These are phyloP conservation scores for Fusarium coicis DNA, from an alignment of 2,329 filamentous ascomycete species.

Conservation along the genomic window DNA sequence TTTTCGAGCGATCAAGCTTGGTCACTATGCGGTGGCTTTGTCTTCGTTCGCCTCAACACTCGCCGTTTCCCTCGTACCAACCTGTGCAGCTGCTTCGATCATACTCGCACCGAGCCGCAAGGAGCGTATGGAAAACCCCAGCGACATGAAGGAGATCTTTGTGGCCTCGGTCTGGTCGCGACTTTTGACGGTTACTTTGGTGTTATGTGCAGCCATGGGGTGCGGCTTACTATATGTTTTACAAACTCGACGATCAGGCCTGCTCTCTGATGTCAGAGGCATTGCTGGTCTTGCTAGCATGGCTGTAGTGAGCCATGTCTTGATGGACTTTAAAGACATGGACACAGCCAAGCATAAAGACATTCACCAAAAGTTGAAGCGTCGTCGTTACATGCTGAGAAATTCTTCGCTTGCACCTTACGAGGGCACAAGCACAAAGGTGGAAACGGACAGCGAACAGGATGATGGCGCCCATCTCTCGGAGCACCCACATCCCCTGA, in stretches of 20 bases:
- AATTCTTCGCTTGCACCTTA: slow-evolving; percentile 78
- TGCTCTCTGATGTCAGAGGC: slow-evolving; percentile 75
- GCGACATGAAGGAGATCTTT: slow-evolving; percentile 62
- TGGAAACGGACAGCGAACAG: slow-evolving; percentile 55
- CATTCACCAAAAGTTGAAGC: slow-evolving; percentile 74
- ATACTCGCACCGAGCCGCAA: slow-evolving; percentile 64
- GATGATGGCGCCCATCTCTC: slow-evolving; percentile 62
- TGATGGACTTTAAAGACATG: slow-evolving; percentile 78
- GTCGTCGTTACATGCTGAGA: slow-evolving; percentile 74
- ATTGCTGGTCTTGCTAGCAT: slow-evolving; percentile 80
- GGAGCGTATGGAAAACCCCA: slow-evolving; percentile 55
- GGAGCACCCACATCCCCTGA: slow-evolving; percentile 74
- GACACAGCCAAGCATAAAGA: slow-evolving; percentile 73
- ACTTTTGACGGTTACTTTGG: slow-evolving; percentile 65
- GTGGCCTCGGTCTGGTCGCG: slow-evolving; percentile 71
- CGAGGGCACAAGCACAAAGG: slow-evolving; percentile 57
- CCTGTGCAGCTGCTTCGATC: slow-evolving; percentile 72
- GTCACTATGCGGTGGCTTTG: slow-evolving; percentile 75
- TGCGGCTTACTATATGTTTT: slow-evolving; percentile 69
- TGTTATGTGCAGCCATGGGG: slow-evolving; percentile 68
- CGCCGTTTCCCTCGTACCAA: slow-evolving; percentile 75
- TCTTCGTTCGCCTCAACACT: slow-evolving; percentile 73
- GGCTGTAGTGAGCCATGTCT: slow-evolving; percentile 77
- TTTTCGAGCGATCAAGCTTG: slow-evolving; percentile 68
- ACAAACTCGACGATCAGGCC: slow-evolving; percentile 70